These are phyloP conservation scores for Podospora australis DNA, from an alignment of 495 filamentous ascomycete genomes.

Conservation along the genomic window DNA sequence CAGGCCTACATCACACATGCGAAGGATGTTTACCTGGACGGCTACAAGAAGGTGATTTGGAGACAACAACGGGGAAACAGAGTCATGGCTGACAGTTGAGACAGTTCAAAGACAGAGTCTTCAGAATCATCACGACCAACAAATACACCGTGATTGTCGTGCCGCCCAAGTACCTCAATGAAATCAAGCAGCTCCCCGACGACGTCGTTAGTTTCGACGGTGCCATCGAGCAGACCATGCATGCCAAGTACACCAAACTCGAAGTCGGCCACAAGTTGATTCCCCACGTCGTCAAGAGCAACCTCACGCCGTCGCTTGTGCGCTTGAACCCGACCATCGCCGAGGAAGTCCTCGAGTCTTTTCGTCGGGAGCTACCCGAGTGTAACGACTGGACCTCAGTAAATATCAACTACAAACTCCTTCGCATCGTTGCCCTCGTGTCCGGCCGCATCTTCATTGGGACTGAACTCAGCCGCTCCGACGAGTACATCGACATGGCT, in stretches of 20 bases:
- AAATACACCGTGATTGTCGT: slow-evolving; percentile 27
- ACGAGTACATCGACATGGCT: slow-evolving; percentile 51
- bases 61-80: not conserved
- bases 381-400: slow-evolving; percentile 39
- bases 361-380: slow-evolving; percentile 20
- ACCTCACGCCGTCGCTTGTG: slow-evolving; percentile 21
- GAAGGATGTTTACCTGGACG: slow-evolving; percentile 24
- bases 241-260: slow-evolving; percentile 24
- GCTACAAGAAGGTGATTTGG: slow-evolving; percentile 25
- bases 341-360: slow-evolving; percentile 21
- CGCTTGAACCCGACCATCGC: slow-evolving; percentile 21
- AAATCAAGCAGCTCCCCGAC: slow-evolving; percentile 33
- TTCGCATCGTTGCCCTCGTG: slow-evolving; percentile 48
- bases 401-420: slow-evolving; percentile 30
- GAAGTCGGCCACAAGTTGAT: slow-evolving; percentile 7
- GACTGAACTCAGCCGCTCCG: slow-evolving; percentile 42
- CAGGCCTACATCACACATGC: slow-evolving; percentile 24
- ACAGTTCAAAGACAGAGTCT: slow-evolving; percentile 32
- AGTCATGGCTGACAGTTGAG: not conserved
- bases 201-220: slow-evolving; percentile 29
- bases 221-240: slow-evolving; percentile 23
- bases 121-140: slow-evolving; percentile 23
- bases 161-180: slow-evolving; percentile 26
- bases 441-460: slow-evolving; percentile 57
- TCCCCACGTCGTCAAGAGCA: slow-evolving; percentile 21